phyloP scores from a whole-genome alignment of 441 rosid genomes.

The Biscutella laevigata region DNA sequence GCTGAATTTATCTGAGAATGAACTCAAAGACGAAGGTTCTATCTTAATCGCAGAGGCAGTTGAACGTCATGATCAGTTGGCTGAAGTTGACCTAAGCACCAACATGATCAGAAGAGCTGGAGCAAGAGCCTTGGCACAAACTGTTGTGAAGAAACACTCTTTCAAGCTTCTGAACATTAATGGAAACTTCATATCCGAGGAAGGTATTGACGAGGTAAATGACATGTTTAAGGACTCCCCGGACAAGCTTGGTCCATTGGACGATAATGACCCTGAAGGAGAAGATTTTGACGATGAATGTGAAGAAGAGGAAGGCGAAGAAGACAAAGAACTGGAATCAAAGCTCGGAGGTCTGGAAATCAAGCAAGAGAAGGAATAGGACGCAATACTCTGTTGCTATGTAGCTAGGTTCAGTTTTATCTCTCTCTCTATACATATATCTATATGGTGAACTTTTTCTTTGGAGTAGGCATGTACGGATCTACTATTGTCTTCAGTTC shows the following conservation, averaged over 20 bases:
- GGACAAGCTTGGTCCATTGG: conserved; percentile 42
- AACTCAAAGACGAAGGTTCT: conserved; percentile 58
- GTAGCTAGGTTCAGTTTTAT: conserved; percentile 12
- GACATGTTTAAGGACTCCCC: conserved; percentile 37
- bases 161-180: conserved; percentile 47
- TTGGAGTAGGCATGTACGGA: conserved; percentile 17
- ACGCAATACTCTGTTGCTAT: too few species aligned
- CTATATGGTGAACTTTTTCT: conserved; percentile 2
- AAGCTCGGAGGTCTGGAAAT: conserved; percentile 60
- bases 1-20: conserved; percentile 53
- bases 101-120: conserved; percentile 55
- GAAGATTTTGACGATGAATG: conserved; percentile 56
- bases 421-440: too few species aligned
- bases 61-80: conserved; percentile 42
- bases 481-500: neutral
- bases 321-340: conserved; percentile 54
- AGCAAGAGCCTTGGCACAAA: conserved; percentile 47
- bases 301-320: conserved; percentile 48
- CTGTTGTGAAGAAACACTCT: conserved; percentile 33
- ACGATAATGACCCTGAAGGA: conserved; percentile 73
- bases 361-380: conserved; percentile 35
- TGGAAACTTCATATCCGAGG: conserved; percentile 56
- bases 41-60: conserved; percentile 45
- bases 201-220: conserved; percentile 51
- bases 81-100: conserved; percentile 52